Base-by-base conservation (phyloP, 2,329 filamentous ascomycete genomes). In the Arthrobotrys megalospora region DNA sequence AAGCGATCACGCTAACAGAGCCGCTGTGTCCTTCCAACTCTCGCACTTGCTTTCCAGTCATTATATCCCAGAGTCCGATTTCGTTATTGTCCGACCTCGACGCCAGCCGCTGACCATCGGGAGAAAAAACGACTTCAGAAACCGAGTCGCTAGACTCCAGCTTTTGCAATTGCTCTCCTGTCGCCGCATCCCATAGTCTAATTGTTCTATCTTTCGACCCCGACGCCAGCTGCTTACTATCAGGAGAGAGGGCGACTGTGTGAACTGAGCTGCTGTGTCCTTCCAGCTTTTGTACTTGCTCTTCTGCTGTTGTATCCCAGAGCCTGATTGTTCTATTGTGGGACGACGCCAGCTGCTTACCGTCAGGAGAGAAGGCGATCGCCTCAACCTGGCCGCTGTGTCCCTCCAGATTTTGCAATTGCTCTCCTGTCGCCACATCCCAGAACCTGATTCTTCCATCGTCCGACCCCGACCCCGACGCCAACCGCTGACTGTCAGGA, bases 331-430 rank as follows among this genome's bases (percentile, higher is more conserved):
- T 83, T 2, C 32, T 75, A 34, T 82, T 66, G 2, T 3, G 24
- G 12, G 48, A 52, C 48, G 48, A 52, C 2, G 24, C 48, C 2
- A 52, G 5, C 21, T 6, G 48, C 28, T 32, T 78, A 12, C 48
- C 68, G n/a, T 78, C 73, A 28, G 67, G 55, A 6, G 80, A 82
- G 50, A 73, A 80, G n/a, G 32, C 7, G 8, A 81, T 66, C 0
- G 62, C 73, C 0, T 1, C 0, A 28, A 50, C 21, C 21, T 7
- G 2, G 11, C 6, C 14, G 6, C 47, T 28, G 14, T 50, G n/a
- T 19, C 48, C 16, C n/a, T 11, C n/a, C n/a, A n/a, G n/a, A n/a
- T n/a, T n/a, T n/a, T n/a, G n/a, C n/a, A n/a, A n/a, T n/a, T n/a
- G n/a, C n/a, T n/a, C n/a, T n/a, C n/a, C n/a, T n/a, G n/a, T n/a